Conservation (phyloP, 2,329 filamentous ascomycete species). For the Hortaea werneckii region DNA sequence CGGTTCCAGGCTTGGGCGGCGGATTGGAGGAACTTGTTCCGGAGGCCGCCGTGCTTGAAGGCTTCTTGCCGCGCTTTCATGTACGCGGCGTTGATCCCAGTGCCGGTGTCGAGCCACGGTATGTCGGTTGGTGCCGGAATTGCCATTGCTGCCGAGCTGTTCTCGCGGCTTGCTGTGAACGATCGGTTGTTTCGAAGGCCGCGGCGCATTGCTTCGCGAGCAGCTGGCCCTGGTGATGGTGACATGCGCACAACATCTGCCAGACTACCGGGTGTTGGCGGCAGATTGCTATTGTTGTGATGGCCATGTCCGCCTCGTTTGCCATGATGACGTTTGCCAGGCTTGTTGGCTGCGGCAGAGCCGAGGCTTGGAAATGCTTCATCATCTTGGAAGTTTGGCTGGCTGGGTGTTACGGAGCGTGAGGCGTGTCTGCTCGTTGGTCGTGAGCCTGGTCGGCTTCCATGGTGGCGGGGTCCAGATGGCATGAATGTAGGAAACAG, state of each 20-base stretch:
- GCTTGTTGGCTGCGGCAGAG: constrained; percentile 60
- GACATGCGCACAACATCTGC: constrained; percentile 95
- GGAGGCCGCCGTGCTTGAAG: constrained; percentile 89
- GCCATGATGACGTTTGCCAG: constrained; percentile 83
- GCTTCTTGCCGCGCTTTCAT: constrained; percentile 90
- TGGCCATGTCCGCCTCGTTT: constrained; percentile 74
- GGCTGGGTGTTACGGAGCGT: constrained; percentile 51
- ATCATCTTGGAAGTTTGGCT: constrained; percentile 67
- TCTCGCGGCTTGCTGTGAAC: constrained; percentile 56
- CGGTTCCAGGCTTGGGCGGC: constrained; percentile 98
- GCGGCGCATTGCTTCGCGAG: constrained; percentile 42
- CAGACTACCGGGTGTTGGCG: constrained; percentile 65
- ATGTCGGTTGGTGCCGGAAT: constrained; percentile 86
- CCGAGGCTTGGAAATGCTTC: constrained; percentile 90
- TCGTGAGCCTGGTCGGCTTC: constrained; percentile 63
- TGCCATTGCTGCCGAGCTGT: constrained; percentile 68
- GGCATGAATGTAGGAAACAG: constrained; percentile 52
- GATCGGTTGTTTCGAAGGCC: constrained; percentile 56
- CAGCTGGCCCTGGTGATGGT: constrained; percentile 40
- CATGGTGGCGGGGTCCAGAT: constrained; percentile 26
- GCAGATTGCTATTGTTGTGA: constrained; percentile 55
- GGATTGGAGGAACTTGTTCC: constrained; percentile 95
- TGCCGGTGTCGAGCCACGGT: constrained; percentile 91
- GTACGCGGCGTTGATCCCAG: constrained; percentile 84
- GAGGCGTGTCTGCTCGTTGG: constrained; percentile 73